A percentile compares a stretch with the other conserved stretches of the same genome.
Evolutionary conservation across 2,329 filamentous ascomycete genomes (phyloP).

Genomic region (Myriosclerotinia duriaeana): DNA sequence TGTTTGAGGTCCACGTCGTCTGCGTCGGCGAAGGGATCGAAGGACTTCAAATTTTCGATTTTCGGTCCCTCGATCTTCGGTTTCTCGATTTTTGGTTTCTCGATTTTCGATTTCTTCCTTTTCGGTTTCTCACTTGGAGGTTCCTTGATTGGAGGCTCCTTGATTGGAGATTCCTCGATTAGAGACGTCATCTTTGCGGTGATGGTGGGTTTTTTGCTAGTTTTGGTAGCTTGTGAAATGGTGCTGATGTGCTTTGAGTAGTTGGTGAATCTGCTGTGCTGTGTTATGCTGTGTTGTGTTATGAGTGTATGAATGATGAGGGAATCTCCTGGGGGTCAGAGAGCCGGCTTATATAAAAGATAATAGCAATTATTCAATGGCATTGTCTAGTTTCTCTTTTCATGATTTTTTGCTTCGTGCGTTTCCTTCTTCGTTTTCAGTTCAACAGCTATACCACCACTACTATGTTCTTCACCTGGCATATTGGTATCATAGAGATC

Average conservation of each 20-base stretch:
- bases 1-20: background rate
- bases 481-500: background rate
- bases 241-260: background rate
- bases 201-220: background rate
- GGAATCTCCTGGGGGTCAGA: background rate
- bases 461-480: background rate
- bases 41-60: background rate
- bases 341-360: background rate
- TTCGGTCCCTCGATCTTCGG: background rate
- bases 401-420: background rate
- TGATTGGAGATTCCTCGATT: no score
- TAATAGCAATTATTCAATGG: background rate
- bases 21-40: background rate
- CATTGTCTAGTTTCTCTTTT: background rate
- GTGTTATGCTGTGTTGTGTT: background rate
- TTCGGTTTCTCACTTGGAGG: no score
- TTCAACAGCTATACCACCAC: no score
- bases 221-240: background rate
- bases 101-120: no score
- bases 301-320: slow-evolving; percentile 4
- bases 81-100: no score
- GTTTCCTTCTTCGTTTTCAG: background rate
- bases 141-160: no score
- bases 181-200: background rate
- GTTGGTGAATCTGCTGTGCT: background rate